phyloP scores from a whole-genome alignment of 164 flowering plant genomes.

The Stephania cephalantha region DNA sequence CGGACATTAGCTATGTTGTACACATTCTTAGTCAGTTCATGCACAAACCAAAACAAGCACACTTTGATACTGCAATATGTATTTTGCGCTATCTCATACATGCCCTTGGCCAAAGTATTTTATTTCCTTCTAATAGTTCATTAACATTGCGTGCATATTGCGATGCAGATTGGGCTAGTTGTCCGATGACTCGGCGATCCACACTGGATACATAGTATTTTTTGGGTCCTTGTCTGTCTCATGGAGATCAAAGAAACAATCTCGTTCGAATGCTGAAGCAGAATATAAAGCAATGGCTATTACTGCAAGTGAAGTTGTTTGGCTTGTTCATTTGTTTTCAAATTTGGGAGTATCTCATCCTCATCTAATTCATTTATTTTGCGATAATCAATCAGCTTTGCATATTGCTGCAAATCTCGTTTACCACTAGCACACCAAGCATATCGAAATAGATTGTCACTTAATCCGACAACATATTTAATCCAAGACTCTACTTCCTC shows the following conservation, averaged over 20 bases:
- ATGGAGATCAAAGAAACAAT: not conserved
- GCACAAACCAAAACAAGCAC: not conserved
- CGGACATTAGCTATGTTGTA: not conserved
- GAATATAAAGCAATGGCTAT: constrained; percentile 1
- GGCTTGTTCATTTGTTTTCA: not conserved
- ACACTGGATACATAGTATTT: not conserved
- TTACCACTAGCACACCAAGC: not conserved
- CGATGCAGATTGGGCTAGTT: not conserved
- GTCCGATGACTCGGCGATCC: not conserved
- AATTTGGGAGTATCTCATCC: not conserved
- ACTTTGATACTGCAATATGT: not conserved
- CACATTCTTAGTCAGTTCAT: not conserved
- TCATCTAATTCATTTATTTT: not conserved
- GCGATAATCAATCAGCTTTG: not conserved
- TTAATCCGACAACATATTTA: not conserved
- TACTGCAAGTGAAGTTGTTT: not conserved
- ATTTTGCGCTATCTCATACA: not conserved
- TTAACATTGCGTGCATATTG: not conserved
- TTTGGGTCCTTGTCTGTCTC: not conserved
- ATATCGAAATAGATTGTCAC: not conserved
- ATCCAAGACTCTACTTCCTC: too few relatives aligned
- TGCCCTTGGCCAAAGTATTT: not conserved
- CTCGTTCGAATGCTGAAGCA: not conserved
- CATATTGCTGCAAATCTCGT: not conserved
- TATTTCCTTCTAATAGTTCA: not conserved